These are phyloP conservation scores for Plantago ovata DNA, from an alignment of 257 asterid species.

Conservation along the genomic window DNA sequence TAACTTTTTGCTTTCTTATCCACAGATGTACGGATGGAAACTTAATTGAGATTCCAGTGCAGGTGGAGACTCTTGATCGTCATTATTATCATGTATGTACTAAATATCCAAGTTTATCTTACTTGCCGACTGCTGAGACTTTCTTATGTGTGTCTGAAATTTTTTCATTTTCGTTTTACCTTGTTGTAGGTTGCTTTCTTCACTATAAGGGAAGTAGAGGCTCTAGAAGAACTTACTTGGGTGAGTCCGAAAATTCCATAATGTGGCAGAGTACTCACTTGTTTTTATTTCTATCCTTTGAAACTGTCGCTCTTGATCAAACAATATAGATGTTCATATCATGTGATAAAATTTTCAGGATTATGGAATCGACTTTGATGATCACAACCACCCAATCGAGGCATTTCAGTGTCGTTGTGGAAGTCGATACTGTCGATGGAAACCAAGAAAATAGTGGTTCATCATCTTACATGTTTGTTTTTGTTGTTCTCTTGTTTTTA, in stretches of 20 bases:
- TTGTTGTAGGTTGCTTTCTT: conserved; percentile 67
- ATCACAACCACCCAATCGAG: conserved; percentile 44
- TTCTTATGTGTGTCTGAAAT: background rate
- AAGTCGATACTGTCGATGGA: conserved; percentile 43
- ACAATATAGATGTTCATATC: background rate
- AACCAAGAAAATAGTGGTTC: background rate
- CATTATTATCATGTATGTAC: conserved; percentile 69
- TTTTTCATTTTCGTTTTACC: background rate
- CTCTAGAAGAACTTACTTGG: conserved; percentile 78
- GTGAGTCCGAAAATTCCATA: conserved; percentile 31
- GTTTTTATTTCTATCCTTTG: background rate
- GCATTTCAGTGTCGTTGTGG: conserved; percentile 64
- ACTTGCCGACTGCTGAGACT: background rate
- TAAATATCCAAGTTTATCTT: background rate
- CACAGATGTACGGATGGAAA: conserved; percentile 66
- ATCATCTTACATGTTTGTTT: too few relatives aligned
- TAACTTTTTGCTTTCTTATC: conserved; percentile 12
- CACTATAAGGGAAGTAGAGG: conserved; percentile 59
- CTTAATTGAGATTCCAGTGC: conserved; percentile 73
- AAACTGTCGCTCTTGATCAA: background rate
- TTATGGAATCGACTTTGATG: conserved; percentile 51
- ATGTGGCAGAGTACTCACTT: background rate
- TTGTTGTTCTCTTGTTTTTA: too few relatives aligned
- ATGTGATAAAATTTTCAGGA: conserved; percentile 37
- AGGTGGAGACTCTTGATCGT: conserved; percentile 76